phyloP scores from a whole-genome alignment of 768 basidiomycete species.

The Tricholoma flavovirens region DNA sequence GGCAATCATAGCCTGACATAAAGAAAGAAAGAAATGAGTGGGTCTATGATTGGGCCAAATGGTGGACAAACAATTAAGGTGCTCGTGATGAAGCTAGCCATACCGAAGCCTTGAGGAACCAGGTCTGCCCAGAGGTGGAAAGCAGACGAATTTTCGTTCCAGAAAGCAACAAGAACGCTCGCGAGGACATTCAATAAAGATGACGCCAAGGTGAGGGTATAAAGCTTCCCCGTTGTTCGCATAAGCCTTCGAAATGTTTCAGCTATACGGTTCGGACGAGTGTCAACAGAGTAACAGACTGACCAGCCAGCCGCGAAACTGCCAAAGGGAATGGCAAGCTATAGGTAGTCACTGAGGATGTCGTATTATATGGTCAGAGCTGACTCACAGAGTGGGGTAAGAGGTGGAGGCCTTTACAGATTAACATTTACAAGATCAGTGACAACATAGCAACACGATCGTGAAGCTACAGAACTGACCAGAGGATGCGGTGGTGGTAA shows the following conservation, averaged over 20 bases:
- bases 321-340: constrained; percentile 79
- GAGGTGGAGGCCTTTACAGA: constrained; percentile 65
- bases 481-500: constrained; percentile 61
- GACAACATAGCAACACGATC: constrained; percentile 2
- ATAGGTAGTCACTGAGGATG: constrained; percentile 14
- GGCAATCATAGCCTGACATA: constrained; percentile 76
- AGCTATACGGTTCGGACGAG: constrained; percentile 9
- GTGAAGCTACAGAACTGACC: constrained; percentile 39
- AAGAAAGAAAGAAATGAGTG: constrained; percentile 7
- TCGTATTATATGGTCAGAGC: constrained; percentile 10
- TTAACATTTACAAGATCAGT: constrained; percentile 11
- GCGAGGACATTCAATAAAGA: constrained; percentile 57
- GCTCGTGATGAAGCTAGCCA: constrained; percentile 80
- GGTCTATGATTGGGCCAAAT: constrained; percentile 2
- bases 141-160: constrained; percentile 56
- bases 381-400: constrained; percentile 79
- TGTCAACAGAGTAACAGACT: constrained; percentile 17
- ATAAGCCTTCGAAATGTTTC: constrained; percentile 53
- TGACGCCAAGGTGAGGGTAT: constrained; percentile 63
- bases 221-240: constrained; percentile 83
- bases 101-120: constrained; percentile 77
- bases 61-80: constrained; percentile 65
- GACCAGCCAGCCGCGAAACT: constrained; percentile 87
- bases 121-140: constrained; percentile 75
- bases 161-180: constrained; percentile 53